phyloP scores from a whole-genome alignment of 2,329 filamentous ascomycete genomes.

The Trichophyton benhamiae region DNA sequence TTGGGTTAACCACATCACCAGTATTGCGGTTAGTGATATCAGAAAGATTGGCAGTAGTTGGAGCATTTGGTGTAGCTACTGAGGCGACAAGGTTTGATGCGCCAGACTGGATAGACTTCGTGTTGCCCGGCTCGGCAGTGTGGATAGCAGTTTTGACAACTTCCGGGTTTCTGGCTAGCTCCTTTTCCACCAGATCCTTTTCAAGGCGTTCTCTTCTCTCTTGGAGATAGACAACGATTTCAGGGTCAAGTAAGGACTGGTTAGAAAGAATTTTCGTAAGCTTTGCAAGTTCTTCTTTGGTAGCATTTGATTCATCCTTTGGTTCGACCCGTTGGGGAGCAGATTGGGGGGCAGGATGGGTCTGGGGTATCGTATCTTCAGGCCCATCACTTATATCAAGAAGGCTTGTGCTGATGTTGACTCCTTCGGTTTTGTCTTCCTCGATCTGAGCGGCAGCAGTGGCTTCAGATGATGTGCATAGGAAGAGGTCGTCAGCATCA shows the following conservation, averaged over 20 bases:
- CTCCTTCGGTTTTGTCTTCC: not conserved
- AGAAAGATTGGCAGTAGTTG: not conserved
- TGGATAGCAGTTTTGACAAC: not conserved
- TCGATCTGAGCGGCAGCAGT: not conserved
- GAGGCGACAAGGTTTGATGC: not conserved
- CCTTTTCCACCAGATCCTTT: not conserved
- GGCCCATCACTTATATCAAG: slow-evolving; percentile 3
- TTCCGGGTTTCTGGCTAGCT: not conserved
- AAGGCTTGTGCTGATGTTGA: not conserved
- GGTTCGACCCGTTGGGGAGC: not conserved
- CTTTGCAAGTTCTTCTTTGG: not conserved
- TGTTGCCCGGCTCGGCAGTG: no score
- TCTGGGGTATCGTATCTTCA: not conserved
- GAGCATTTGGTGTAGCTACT: not conserved
- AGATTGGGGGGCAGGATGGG: not conserved
- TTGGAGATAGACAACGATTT: not conserved
- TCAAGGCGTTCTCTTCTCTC: not conserved
- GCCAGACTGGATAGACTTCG: not conserved
- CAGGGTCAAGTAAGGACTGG: not conserved
- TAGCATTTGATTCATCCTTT: not conserved
- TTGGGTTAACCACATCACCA: not conserved
- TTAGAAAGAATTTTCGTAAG: not conserved
- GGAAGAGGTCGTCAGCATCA: not conserved
- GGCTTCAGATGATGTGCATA: not conserved
- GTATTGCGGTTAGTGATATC: not conserved